Conservation (phyloP, 768 basidiomycete species). For the Sporobolomyces pararoseus region DNA sequence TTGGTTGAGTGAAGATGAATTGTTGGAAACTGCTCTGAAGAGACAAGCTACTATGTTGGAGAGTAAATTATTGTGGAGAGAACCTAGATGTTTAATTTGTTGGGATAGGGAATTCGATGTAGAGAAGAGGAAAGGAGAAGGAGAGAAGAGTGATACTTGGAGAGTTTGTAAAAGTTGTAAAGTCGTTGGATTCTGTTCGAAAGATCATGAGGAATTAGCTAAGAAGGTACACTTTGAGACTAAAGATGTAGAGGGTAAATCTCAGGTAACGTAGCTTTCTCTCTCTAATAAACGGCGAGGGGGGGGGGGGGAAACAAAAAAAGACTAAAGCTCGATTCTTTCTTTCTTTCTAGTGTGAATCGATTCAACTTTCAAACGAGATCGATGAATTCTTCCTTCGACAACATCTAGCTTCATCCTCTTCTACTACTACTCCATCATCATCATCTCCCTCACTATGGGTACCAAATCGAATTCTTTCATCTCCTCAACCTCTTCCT, state of each 20-base stretch:
- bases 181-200: conserved; percentile 12
- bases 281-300: neutral
- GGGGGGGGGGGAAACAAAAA: no score
- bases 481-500: conserved; percentile 2
- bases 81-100: conserved; percentile 23
- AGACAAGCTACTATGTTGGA: conserved; percentile 9
- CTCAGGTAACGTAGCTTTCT: conserved; percentile 13
- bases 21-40: conserved; percentile 17
- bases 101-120: conserved; percentile 26
- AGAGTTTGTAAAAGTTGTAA: conserved; percentile 12
- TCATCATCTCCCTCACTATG: neutral
- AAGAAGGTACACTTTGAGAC: neutral
- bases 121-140: neutral
- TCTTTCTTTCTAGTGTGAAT: conserved; percentile 27
- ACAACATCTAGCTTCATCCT: conserved; percentile 9
- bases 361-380: conserved; percentile 20
- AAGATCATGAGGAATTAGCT: conserved; percentile 5
- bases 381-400: conserved; percentile 28
- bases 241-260: conserved; percentile 8
- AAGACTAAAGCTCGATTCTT: no score
- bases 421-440: neutral
- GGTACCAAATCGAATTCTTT: conserved; percentile 22
- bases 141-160: neutral
- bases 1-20: conserved; percentile 28
- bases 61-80: conserved; percentile 21